These are phyloP conservation scores for Coniochaeta sp. DNA, from an alignment of 2,329 filamentous ascomycete species.

Conservation along the genomic window DNA sequence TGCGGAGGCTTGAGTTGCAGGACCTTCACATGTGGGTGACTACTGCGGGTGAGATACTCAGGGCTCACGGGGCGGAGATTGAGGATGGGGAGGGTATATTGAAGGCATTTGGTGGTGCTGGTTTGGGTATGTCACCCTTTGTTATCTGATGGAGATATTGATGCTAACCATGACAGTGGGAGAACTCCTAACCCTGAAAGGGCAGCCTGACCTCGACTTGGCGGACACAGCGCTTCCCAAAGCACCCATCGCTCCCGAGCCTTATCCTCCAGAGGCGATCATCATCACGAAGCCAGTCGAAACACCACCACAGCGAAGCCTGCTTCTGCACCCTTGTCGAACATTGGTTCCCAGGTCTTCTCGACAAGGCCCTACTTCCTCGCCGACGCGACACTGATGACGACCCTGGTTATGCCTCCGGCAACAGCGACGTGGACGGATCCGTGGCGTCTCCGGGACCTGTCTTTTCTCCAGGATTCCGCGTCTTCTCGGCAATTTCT, in stretches of 20 bases:
- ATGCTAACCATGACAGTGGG: too few relatives aligned
- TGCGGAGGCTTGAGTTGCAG: neutral
- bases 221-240: neutral
- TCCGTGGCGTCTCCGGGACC: neutral
- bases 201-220: too few relatives aligned
- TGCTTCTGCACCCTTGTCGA: conserved; percentile 2
- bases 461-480: too few relatives aligned
- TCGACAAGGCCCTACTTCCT: neutral
- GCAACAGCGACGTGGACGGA: neutral
- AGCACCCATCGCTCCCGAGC: neutral
- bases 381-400: neutral
- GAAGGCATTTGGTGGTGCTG: neutral
- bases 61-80: neutral
- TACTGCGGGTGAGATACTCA: neutral
- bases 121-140: too few relatives aligned
- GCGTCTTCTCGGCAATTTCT: too few relatives aligned
- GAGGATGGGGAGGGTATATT: neutral
- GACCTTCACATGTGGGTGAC: neutral
- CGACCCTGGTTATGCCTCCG: neutral
- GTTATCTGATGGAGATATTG: too few relatives aligned
- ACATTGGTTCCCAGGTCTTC: neutral
- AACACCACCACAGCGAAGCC: conserved; percentile 1
- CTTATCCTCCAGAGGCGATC: too few relatives aligned
- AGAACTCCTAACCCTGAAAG: too few relatives aligned
- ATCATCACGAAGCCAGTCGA: neutral